Conservation (phyloP, 129 eudicot genomes). For the Mikania micrantha region DNA sequence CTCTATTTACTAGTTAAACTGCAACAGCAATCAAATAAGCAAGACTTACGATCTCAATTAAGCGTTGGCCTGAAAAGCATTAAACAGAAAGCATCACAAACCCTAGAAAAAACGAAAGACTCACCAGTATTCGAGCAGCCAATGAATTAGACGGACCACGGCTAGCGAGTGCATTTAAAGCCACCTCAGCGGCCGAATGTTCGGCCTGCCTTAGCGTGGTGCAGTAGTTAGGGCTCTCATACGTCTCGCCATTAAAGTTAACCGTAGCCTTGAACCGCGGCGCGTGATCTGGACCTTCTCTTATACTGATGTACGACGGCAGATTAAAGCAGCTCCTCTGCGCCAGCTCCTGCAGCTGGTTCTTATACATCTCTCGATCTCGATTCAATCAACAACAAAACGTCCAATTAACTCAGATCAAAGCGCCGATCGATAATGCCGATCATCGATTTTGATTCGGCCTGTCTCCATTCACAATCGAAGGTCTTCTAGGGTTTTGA, state of each 20-base stretch:
- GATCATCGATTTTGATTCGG: slow-evolving; percentile 29
- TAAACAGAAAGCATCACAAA: not conserved
- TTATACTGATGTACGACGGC: slow-evolving; percentile 56
- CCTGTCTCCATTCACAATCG: slow-evolving; percentile 29
- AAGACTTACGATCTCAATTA: not conserved
- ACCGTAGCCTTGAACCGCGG: slow-evolving; percentile 75
- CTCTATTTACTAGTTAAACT: not conserved
- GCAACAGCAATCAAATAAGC: not conserved
- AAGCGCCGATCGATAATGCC: slow-evolving; percentile 26
- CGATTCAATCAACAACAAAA: not conserved
- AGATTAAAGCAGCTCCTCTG: slow-evolving; percentile 74
- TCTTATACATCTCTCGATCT: slow-evolving; percentile 53
- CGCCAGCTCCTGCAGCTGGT: slow-evolving; percentile 73
- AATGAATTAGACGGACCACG: slow-evolving; percentile 61
- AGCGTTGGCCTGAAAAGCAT: not conserved
- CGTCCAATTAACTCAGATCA: slow-evolving; percentile 28
- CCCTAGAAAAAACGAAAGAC: slow-evolving; percentile 16
- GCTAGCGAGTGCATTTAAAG: slow-evolving; percentile 47
- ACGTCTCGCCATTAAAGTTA: slow-evolving; percentile 62
- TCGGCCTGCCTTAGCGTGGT: slow-evolving; percentile 67
- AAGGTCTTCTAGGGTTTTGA: slow-evolving; percentile 33
- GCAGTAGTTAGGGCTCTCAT: slow-evolving; percentile 61
- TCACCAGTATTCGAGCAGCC: slow-evolving; percentile 70
- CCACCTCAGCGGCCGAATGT: slow-evolving; percentile 76
- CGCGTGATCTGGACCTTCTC: slow-evolving; percentile 92